These are phyloP conservation scores for Aspergillus diversus DNA, from an alignment of 495 filamentous ascomycete genomes.

Conservation along the genomic window DNA sequence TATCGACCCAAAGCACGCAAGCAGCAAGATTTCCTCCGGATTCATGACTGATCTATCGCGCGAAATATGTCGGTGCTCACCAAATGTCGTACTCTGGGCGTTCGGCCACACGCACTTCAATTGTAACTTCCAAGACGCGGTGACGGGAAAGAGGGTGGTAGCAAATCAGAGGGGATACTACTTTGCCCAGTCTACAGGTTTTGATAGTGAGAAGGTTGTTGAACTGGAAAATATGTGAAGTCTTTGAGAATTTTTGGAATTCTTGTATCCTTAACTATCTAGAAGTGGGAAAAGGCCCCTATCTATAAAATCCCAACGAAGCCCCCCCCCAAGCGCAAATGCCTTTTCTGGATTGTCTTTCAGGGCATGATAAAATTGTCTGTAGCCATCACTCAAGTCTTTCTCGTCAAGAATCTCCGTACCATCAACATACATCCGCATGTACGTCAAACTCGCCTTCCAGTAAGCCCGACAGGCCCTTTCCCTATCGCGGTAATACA, in stretches of 20 bases:
- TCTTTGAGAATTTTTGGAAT: too few relatives aligned
- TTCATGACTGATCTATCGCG: slow-evolving; percentile 49
- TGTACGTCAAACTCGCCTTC: slow-evolving; percentile 33
- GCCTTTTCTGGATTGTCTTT: slow-evolving; percentile 28
- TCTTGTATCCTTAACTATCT: not conserved
- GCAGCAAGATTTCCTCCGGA: slow-evolving; percentile 37
- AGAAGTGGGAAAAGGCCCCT: slow-evolving; percentile 2
- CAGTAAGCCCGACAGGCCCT: slow-evolving; percentile 24
- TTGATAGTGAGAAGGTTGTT: slow-evolving; percentile 24
- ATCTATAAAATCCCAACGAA: slow-evolving; percentile 20
- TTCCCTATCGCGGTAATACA: slow-evolving; percentile 31
- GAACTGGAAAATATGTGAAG: too few relatives aligned
- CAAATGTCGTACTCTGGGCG: slow-evolving; percentile 48
- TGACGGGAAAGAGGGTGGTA: slow-evolving; percentile 31
- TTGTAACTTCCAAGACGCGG: slow-evolving; percentile 40
- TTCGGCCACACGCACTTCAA: slow-evolving; percentile 61
- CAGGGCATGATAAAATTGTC: slow-evolving; percentile 26
- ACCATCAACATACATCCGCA: slow-evolving; percentile 32
- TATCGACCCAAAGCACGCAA: slow-evolving; percentile 38
- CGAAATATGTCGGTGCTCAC: slow-evolving; percentile 45
- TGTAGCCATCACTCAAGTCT: slow-evolving; percentile 23
- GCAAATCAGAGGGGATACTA: slow-evolving; percentile 39
- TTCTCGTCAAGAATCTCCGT: slow-evolving; percentile 29
- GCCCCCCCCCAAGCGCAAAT: slow-evolving; percentile 26
- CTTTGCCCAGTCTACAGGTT: slow-evolving; percentile 30